Conservation (phyloP, 768 basidiomycete genomes). For the Pluteus cervinus region DNA sequence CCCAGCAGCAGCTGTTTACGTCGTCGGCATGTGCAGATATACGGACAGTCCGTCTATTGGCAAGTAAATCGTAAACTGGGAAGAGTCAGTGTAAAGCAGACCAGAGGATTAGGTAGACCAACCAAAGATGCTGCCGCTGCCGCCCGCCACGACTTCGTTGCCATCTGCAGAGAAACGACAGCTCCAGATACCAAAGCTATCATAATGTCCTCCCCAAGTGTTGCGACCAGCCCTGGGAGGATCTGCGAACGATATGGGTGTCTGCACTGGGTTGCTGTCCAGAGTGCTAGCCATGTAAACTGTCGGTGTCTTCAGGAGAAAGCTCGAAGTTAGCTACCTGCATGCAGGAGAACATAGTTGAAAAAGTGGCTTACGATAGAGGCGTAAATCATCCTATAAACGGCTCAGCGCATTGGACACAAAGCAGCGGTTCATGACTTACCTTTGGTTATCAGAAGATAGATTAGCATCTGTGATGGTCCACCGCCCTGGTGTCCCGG, state of each 20-base stretch:
- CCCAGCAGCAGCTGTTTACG: slow-evolving; percentile 95
- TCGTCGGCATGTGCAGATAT: slow-evolving; percentile 87
- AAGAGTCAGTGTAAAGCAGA: slow-evolving; percentile 1
- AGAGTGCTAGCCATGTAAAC: slow-evolving; percentile 71
- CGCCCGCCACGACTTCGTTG: slow-evolving; percentile 92
- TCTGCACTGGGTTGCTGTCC: slow-evolving; percentile 55
- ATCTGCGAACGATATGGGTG: slow-evolving; percentile 56
- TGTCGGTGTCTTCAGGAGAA: slow-evolving; percentile 50
- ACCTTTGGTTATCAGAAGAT: slow-evolving; percentile 85
- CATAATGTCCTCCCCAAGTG: slow-evolving; percentile 32
- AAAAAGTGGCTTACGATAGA: slow-evolving; percentile 55
- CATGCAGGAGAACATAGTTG: not conserved
- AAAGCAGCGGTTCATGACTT: slow-evolving; percentile 10
- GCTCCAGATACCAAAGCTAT: slow-evolving; percentile 79
- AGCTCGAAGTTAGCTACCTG: too few relatives aligned
- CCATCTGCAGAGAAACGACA: slow-evolving; percentile 96
- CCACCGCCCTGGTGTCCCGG: slow-evolving; percentile 79
- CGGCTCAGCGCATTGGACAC: not conserved
- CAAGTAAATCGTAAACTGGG: slow-evolving; percentile 86
- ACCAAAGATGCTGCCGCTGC: slow-evolving; percentile 76
- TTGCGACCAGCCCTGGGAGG: slow-evolving; percentile 24
- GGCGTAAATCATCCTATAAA: slow-evolving; percentile 80
- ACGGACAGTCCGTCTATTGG: slow-evolving; percentile 71
- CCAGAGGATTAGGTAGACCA: slow-evolving; percentile 7
- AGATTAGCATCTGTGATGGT: slow-evolving; percentile 94